Percentiles rank a stretch among this genome's conserved stretches.
Evolutionary conservation across 148 eudicot species (phyloP).

Genomic region (Silene uniflora): DNA sequence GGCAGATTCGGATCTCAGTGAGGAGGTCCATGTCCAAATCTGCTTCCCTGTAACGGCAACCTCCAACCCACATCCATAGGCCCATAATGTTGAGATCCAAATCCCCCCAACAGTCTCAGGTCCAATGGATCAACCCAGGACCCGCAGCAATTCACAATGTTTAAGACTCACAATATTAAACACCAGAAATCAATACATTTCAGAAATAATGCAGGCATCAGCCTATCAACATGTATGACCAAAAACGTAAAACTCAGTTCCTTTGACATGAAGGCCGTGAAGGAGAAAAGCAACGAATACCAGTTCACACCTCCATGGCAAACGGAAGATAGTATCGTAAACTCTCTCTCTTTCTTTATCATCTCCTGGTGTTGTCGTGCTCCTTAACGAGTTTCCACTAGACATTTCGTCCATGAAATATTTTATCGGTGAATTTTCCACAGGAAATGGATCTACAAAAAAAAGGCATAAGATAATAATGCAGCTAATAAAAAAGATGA

Average conservation of each 20-base stretch:
- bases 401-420: conserved; percentile 79
- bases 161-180: not conserved
- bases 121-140: not conserved
- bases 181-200: not conserved
- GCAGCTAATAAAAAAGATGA: not conserved
- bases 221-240: not conserved
- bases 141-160: not conserved
- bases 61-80: not conserved
- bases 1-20: not conserved
- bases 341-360: conserved; percentile 95
- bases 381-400: conserved; percentile 75
- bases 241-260: not conserved
- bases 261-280: not conserved
- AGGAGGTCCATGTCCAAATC: not conserved
- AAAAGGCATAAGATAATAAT: conserved; percentile 20
- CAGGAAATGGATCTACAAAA: conserved; percentile 49
- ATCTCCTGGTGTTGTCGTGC: conserved; percentile 68
- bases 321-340: conserved; percentile 89
- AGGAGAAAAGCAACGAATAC: conserved; percentile 39
- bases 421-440: conserved; percentile 70
- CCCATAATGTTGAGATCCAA: not conserved
- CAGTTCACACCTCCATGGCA: conserved; percentile 99
- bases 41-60: no score
- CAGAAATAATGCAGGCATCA: not conserved
- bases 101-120: not conserved